Conservation (phyloP, 257 asterid genomes). For the Solanum gandarillasii region DNA sequence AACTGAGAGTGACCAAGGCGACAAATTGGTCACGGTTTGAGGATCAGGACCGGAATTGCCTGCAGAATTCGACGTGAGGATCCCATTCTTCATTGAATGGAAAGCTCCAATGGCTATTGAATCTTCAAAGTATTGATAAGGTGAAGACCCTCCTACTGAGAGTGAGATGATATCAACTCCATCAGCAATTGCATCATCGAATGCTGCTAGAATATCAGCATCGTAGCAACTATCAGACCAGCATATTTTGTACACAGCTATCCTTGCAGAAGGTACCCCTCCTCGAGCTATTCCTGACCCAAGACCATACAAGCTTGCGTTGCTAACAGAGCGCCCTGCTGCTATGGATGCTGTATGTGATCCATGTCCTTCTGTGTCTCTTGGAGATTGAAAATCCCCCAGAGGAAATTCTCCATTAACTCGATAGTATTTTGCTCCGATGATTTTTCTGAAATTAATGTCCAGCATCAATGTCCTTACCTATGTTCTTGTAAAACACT, state of each 20-base stretch:
- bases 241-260: slow-evolving; percentile 50
- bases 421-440: slow-evolving; percentile 49
- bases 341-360: slow-evolving; percentile 55
- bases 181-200: slow-evolving; percentile 70
- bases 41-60: not conserved
- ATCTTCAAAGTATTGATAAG: slow-evolving; percentile 46
- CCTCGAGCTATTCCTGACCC: slow-evolving; percentile 48
- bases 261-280: slow-evolving; percentile 45
- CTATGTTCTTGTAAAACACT: too few species aligned
- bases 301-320: slow-evolving; percentile 28
- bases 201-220: slow-evolving; percentile 51
- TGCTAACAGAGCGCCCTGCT: slow-evolving; percentile 24
- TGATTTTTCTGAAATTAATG: slow-evolving; percentile 31
- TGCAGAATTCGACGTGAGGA: slow-evolving; percentile 23
- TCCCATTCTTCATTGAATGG: slow-evolving; percentile 59
- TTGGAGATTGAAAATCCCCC: slow-evolving; percentile 29
- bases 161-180: slow-evolving; percentile 60
- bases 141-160: slow-evolving; percentile 34
- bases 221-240: slow-evolving; percentile 41
- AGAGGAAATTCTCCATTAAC: slow-evolving; percentile 12
- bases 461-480: not conserved
- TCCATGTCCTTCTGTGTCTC: slow-evolving; percentile 56
- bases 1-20: slow-evolving; percentile 62
- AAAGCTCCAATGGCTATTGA: slow-evolving; percentile 65
- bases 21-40: slow-evolving; percentile 21